Evolutionary conservation across 345 rosid species (phyloP).

Genomic region (Odontarrhena argentea): DNA sequence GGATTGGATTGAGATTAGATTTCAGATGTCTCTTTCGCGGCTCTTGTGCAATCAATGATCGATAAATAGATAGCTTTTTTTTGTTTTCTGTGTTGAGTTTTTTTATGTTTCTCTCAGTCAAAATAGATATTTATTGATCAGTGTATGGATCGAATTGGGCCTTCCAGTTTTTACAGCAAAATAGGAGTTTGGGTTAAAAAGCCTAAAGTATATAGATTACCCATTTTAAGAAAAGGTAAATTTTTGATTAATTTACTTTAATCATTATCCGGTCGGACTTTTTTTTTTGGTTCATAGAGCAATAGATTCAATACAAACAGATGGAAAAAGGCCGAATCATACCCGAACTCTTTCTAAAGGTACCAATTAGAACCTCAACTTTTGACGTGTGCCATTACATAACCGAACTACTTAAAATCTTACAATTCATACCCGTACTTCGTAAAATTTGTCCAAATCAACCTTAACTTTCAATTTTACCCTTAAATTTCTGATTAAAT

Average conservation of each 20-base stretch:
- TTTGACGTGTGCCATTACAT: no score
- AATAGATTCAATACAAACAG: no score
- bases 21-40: slow-evolving; percentile 23
- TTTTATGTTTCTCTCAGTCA: slow-evolving; percentile 14
- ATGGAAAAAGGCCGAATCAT: no score
- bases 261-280: slow-evolving; percentile 4
- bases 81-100: neutral
- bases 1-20: slow-evolving; percentile 25
- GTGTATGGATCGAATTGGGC: slow-evolving; percentile 33
- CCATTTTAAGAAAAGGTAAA: neutral
- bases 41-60: slow-evolving; percentile 34
- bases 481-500: no score
- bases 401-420: no score
- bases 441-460: no score
- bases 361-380: no score
- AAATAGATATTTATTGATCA: neutral
- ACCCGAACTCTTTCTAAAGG: no score
- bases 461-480: no score
- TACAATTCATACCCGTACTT: no score
- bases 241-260: neutral
- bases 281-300: neutral
- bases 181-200: neutral
- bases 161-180: neutral
- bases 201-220: neutral
- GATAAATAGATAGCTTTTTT: slow-evolving; percentile 2